Conservation (phyloP, 169 alveolate genomes). For the Fabrea salina region DNA sequence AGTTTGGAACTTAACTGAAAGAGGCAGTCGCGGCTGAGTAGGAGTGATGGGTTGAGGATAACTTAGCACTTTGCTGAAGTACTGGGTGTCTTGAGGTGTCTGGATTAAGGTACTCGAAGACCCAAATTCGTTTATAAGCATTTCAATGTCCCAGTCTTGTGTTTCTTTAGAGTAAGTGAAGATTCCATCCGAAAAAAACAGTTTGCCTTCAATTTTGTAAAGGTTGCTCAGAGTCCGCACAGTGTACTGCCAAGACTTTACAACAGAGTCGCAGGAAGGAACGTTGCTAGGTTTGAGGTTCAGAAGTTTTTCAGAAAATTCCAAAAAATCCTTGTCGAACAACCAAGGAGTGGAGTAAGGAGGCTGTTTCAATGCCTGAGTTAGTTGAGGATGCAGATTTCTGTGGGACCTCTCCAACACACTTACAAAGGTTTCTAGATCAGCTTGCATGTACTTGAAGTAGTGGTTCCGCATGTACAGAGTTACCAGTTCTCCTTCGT, state of each 20-base stretch:
- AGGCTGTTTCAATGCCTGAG: conserved; percentile 9
- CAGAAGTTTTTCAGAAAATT: not conserved
- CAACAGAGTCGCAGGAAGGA: not conserved
- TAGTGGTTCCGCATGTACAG: not conserved
- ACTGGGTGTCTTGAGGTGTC: not conserved
- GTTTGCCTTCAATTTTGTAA: not conserved
- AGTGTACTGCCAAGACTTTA: not conserved
- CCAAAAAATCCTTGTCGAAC: conserved; percentile 10
- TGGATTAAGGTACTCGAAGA: not conserved
- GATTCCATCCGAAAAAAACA: not conserved
- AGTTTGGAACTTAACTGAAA: not conserved
- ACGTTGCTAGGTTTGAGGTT: not conserved
- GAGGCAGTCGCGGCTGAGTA: not conserved
- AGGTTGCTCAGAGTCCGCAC: not conserved
- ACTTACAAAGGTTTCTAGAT: not conserved
- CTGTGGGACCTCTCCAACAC: too few species aligned
- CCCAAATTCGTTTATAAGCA: not conserved
- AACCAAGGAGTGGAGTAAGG: conserved; percentile 19
- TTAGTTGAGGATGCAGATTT: not conserved
- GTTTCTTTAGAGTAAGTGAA: not conserved
- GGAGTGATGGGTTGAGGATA: not conserved
- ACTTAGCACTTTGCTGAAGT: not conserved
- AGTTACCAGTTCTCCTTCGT: not conserved
- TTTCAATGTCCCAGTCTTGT: not conserved
- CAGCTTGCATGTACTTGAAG: not conserved